A percentile compares a stretch with the other conserved stretches of the same genome.
Conservation (phyloP, 2,329 filamentous ascomycete species). For the Karstenula rhodostoma region DNA sequence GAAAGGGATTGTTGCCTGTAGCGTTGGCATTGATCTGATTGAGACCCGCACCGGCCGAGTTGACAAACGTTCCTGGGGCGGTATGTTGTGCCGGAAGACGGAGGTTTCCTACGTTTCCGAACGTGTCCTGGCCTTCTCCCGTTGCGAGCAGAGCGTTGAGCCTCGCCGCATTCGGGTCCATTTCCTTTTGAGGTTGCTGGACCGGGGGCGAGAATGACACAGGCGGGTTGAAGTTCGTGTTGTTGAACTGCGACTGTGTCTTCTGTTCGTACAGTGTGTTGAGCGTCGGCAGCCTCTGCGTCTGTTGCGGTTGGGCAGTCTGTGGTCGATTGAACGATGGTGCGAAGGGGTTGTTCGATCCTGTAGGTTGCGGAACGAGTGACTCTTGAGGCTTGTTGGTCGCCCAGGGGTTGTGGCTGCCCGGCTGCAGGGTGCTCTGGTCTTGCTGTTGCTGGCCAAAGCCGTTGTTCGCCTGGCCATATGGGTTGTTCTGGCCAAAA, state of each 20-base stretch:
- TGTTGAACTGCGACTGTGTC: conserved; percentile 70
- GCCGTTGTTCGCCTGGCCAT: conserved; percentile 45
- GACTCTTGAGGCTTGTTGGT: conserved; percentile 65
- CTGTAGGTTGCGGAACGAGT: conserved; percentile 84
- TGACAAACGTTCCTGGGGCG: conserved; percentile 94
- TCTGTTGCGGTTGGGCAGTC: conserved; percentile 60
- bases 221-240: conserved; percentile 59
- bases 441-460: conserved; percentile 59
- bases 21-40: conserved; percentile 71
- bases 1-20: conserved; percentile 89
- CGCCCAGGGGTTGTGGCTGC: conserved; percentile 95
- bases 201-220: conserved; percentile 55
- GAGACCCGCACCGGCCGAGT: conserved; percentile 86
- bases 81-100: conserved; percentile 97
- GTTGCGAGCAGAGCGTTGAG: conserved; percentile 86
- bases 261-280: conserved; percentile 84
- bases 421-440: conserved; percentile 73
- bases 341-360: conserved; percentile 98
- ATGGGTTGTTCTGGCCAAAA: conserved; percentile 58
- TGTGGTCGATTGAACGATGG: conserved; percentile 69
- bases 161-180: conserved; percentile 70
- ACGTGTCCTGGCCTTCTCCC: conserved; percentile 95
- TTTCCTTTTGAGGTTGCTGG: conserved; percentile 51
- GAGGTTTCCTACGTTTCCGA: conserved; percentile 94
- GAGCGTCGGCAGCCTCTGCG: conserved; percentile 71